Conservation (phyloP, 2,329 filamentous ascomycete species). For the Aspergillus candidus region DNA sequence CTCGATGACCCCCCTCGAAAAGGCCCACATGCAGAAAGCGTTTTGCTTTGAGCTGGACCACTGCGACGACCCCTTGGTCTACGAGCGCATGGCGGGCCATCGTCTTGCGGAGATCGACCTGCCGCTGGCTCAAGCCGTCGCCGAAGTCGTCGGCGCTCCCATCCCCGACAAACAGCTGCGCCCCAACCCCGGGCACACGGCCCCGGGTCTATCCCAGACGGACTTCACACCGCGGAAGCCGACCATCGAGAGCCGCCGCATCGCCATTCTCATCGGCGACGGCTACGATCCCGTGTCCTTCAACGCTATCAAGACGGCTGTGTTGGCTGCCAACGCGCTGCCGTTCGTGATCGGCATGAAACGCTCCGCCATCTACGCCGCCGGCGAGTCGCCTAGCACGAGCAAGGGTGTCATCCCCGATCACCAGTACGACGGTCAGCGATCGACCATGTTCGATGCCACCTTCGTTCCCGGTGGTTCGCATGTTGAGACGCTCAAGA, state of each 20-base stretch:
- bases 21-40: slow-evolving; percentile 31
- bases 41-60: slow-evolving; percentile 37
- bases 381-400: slow-evolving; percentile 28
- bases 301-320: slow-evolving; percentile 56
- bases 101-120: slow-evolving; percentile 67
- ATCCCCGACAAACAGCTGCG: slow-evolving; percentile 49
- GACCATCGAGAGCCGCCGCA: slow-evolving; percentile 63
- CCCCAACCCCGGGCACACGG: slow-evolving; percentile 61
- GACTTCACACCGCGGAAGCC: slow-evolving; percentile 59
- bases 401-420: slow-evolving; percentile 59
- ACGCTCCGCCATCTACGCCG: slow-evolving; percentile 60
- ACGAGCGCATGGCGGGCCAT: slow-evolving; percentile 58
- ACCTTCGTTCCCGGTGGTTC: slow-evolving; percentile 69
- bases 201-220: slow-evolving; percentile 57
- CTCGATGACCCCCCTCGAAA: slow-evolving; percentile 30
- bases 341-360: slow-evolving; percentile 66
- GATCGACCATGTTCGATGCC: slow-evolving; percentile 72
- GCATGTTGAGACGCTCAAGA: slow-evolving; percentile 55
- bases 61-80: slow-evolving; percentile 71
- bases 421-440: slow-evolving; percentile 73
- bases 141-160: slow-evolving; percentile 63
- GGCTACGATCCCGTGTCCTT: slow-evolving; percentile 66
- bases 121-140: slow-evolving; percentile 61
- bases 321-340: slow-evolving; percentile 58
- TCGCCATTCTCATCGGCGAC: slow-evolving; percentile 72